phyloP scores from a whole-genome alignment of 768 basidiomycete species.

The Pholiota conissans region DNA sequence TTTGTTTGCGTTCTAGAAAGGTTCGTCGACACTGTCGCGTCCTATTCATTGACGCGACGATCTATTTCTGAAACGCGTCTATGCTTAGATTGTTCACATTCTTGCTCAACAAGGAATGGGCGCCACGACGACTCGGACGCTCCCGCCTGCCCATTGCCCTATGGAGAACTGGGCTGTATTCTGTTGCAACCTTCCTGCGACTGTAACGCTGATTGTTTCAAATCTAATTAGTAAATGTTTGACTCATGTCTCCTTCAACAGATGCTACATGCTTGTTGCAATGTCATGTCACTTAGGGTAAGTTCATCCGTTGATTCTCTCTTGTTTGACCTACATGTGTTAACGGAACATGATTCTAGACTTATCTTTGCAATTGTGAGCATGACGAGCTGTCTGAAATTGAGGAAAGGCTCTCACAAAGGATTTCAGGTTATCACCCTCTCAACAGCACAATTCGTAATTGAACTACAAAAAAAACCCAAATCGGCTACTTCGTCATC shows the following conservation, averaged over 20 bases:
- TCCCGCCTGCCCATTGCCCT: constrained; percentile 46
- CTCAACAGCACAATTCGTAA: constrained; percentile 56
- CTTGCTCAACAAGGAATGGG: constrained; percentile 47
- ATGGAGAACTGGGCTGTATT: constrained; percentile 58
- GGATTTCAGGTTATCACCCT: constrained; percentile 51
- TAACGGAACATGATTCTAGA: constrained; percentile 25
- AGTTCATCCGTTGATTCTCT: constrained; percentile 25
- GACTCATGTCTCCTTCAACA: constrained; percentile 22
- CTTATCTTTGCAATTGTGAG: constrained; percentile 52
- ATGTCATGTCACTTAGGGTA: constrained; percentile 75
- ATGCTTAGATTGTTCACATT: constrained; percentile 48
- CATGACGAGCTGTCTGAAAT: background rate
- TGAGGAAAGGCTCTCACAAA: background rate
- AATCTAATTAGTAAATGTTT: background rate
- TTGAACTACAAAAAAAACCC: constrained; percentile 37
- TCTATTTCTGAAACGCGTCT: background rate
- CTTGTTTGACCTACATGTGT: background rate
- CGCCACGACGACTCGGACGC: constrained; percentile 37
- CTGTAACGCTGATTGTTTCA: too few relatives aligned
- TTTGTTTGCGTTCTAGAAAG: constrained; percentile 57
- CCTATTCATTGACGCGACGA: background rate
- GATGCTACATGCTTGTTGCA: constrained; percentile 71
- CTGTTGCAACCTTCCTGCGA: constrained; percentile 56
- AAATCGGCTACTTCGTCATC: constrained; percentile 11
- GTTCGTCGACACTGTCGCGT: constrained; percentile 31